Base-by-base conservation (phyloP, 2,329 filamentous ascomycete genomes). In the Cylindrodendrum hubeiense region DNA sequence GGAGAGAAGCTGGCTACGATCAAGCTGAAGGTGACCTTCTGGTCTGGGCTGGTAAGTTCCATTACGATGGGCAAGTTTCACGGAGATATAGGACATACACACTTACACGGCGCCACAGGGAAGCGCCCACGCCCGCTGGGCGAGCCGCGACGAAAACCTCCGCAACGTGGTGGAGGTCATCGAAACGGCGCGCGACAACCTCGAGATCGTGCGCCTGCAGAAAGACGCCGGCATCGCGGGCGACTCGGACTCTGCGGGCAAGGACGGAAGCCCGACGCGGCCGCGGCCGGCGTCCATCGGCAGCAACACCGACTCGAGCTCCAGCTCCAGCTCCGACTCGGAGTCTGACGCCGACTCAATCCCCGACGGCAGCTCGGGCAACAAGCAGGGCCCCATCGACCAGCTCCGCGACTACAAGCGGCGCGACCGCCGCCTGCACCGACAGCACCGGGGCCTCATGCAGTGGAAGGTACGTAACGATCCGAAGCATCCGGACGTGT, bases 401-500 rank as follows among this genome's bases (percentile, higher is more conserved):
- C 82, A 87, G 74, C 64, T 89, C 49, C 85, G 84, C 61, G 89
- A 91, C 65, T 92, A 90, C 74, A 88, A 86, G 74, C 82, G 84
- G 62, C 82, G 89, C 69, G 81, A 85, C 67, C 87, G 86, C 77
- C 84, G 87, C 65, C 79, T 91, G 67, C 90, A 93, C 76, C 81
- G 90, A 52, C 86, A 87, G 74, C 89, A 94, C 73, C 80, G 89
- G 22, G 91, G 91, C 0, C 75, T 91, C 43, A 94, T 94, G 91
- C 91, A 94, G 79, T 94, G 90, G 89, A 81, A 81, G 76, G 79
- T 80, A 70, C 71, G 77, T 58, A 55, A 21, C 44, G 21, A n/a
- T 33, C 52, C 44, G 46, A 37, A 52, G 49, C 28, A 53, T 52
- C 44, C 60, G 46, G 34, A 19, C 24, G 22, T 47, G 15, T 34